Evolutionary conservation across 306 rosid species (phyloP), one percentile per base, ranked within the genome.

Genomic region (Cucumis cinereus): DNA sequence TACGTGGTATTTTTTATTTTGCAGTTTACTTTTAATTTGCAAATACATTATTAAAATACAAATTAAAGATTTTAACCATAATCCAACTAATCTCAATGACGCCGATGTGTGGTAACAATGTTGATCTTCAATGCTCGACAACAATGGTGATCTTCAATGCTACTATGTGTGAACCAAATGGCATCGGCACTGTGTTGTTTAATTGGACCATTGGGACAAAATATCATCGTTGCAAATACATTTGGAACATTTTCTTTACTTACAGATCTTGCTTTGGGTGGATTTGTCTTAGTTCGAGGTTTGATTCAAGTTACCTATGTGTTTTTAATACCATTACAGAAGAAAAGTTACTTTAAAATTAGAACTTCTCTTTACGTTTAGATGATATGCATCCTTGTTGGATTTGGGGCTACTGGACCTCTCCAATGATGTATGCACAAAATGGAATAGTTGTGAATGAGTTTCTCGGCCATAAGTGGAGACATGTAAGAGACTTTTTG

Each of bases 351-450:
- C 57, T n/a, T 69, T 20, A 69, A 12, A 23, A 12, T 5, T 20
- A n/a, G 35, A 67, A 45, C 33, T 69, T 69, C 15, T 13, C 52
- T 20, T 68, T 41, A 28, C 41, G 53, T 43, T 23, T 24, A 84
- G 85, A 58, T 4, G 53, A 84, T n/a, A 52, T 84, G 35, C 26
- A 73, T 77, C 57, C 79, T 60, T 84, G 87, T 85, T 84, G 87
- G 87, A 30, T 79, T 49, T 84, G 87, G 87, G 87, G 85, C 26
- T 84, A 81, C 12, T 84, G 87, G 87, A 10, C 24, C 26, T 84
- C 87, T 10, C 87, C 87, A 17, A 11, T 84, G 83, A 84, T 82
- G 85, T 84, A 84, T 28, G 74, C 59, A 0, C 81, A 76, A 54
- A 84, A 84, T 60, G 87, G 79, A 9, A 73, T 84, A 13, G 70